Evolutionary conservation across 1,139 yeast species (phyloP), one percentile per base, ranked within the genome.

Genomic region (Yarrowia galli): DNA sequence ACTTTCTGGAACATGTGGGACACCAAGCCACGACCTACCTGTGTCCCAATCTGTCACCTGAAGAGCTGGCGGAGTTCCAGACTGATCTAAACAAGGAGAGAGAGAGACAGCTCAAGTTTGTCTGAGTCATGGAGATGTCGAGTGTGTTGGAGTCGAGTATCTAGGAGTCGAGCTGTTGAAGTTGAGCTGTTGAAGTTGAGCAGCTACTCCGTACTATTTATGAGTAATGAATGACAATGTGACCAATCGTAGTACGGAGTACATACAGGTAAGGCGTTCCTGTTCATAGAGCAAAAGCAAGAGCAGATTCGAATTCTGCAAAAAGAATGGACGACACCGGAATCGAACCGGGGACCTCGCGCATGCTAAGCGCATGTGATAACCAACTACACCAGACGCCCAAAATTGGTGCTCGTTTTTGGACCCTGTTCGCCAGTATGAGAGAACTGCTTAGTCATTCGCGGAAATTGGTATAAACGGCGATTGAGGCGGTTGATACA

Each of bases 341-440:
- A 46, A 46, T 46, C 51, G 51, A 46, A 46, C 51, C 51, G 51
- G 51, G 51, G 51, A 46, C 51, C 51, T 46, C 51, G 51, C 51
- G 51, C 51, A 46, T 46, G 51, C 51, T 46, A 46, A 46, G 51
- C 51, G 51, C 51, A 46, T 46, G 36, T 48, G 54, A 48, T 48
- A 48, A 48, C 54, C 54, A 48, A 48, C 54, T 48, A 48, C 54
- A 48, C 54, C 54, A 48, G 54, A 48, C 54, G 54, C 54, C 54
- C 54, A n/a, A 25, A 43, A 16, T 22, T 43, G 8, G 15, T 43
- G n/a, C n/a, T n/a, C n/a, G n/a, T 20, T 42, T 42, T 18, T 9
- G 45, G 23, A 42, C 18, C 6, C 22, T 18, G 12, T 22, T 6
- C 13, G 5, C 22, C 9, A 18, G 4, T 12, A 42, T 42, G 13